Evolutionary conservation across 108 stramenopile species (phyloP).

Genomic region (Chaetoceros muelleri): DNA sequence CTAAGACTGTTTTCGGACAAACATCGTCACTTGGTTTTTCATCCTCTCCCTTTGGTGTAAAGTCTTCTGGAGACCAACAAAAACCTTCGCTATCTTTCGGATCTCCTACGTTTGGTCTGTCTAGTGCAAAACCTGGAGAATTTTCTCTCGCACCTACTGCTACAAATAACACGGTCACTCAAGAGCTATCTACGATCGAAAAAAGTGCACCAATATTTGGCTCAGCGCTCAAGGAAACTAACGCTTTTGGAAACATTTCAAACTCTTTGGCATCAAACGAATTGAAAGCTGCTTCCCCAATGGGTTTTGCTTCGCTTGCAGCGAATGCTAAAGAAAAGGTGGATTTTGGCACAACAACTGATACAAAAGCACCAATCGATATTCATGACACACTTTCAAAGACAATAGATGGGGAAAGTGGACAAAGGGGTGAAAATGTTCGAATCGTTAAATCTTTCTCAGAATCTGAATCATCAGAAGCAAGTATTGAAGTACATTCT

Average conservation of each 20-base stretch:
- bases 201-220: conserved; percentile 10
- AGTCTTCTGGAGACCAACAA: no score
- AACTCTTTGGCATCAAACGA: not conserved
- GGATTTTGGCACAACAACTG: not conserved
- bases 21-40: conserved; percentile 28
- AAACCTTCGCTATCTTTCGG: no score
- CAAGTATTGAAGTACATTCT: no score
- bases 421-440: no score
- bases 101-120: not conserved
- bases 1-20: conserved; percentile 24
- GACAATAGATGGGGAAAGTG: no score
- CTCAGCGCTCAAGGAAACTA: no score
- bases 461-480: no score
- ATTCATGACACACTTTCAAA: not conserved
- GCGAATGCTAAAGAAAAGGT: not conserved
- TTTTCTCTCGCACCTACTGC: not conserved
- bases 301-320: not conserved
- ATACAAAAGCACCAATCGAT: not conserved
- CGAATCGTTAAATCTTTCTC: no score
- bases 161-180: conserved; percentile 5
- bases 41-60: conserved; percentile 8
- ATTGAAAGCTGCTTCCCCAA: not conserved
- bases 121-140: conserved; percentile 3
- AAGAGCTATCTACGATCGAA: not conserved
- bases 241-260: no score